These are phyloP conservation scores for Coemansia sp. DNA, from an alignment of 192 early-diverging fungal species.

Conservation along the genomic window DNA sequence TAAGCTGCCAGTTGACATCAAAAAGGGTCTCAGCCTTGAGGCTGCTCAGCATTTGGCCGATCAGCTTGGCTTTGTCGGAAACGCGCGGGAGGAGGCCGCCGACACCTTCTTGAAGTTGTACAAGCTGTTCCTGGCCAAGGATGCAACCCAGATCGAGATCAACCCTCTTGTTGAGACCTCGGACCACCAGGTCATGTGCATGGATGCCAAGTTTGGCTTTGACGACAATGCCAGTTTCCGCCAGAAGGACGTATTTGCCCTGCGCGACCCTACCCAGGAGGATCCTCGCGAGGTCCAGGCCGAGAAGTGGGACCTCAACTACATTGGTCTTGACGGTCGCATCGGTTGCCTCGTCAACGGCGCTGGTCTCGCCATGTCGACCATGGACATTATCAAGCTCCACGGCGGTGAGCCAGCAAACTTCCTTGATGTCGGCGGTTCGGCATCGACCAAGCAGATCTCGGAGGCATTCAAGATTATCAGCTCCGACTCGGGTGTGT, in stretches of 20 bases:
- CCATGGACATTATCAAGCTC: constrained; percentile 99
- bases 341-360: constrained; percentile 99
- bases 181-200: constrained; percentile 87
- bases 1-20: constrained; percentile 88
- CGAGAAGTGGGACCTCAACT: constrained; percentile 96
- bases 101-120: constrained; percentile 90
- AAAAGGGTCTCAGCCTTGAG: constrained; percentile 71
- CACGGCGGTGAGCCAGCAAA: constrained; percentile 98
- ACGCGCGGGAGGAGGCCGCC: constrained; percentile 79
- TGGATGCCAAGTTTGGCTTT: constrained; percentile 99
- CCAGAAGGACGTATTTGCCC: constrained; percentile 83
- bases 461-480: constrained; percentile 99
- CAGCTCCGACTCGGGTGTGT: constrained; percentile 91
- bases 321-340: constrained; percentile 97
- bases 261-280: constrained; percentile 94
- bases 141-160: constrained; percentile 98
- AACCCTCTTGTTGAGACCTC: constrained; percentile 95
- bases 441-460: constrained; percentile 92
- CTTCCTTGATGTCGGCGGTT: constrained; percentile 98
- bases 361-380: constrained; percentile 98
- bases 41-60: constrained; percentile 76
- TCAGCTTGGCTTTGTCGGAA: constrained; percentile 86
- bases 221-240: constrained; percentile 99
- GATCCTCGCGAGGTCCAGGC: constrained; percentile 97
- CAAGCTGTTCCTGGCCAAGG: constrained; percentile 95